Evolutionary conservation across 305 asterid species (phyloP).

Genomic region (Solanum hybrid): DNA sequence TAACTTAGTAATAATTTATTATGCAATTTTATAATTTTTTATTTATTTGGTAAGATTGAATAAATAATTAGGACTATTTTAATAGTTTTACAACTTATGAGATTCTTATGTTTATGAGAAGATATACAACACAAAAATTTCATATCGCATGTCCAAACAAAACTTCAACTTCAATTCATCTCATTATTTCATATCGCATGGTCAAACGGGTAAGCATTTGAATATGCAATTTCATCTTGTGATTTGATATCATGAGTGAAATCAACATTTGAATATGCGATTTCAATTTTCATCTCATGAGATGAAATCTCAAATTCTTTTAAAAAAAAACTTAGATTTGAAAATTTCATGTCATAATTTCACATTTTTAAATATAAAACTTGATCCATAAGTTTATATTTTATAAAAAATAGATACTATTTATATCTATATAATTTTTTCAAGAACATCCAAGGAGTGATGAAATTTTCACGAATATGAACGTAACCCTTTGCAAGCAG

Average conservation of each 20-base stretch:
- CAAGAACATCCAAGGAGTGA: accelerated
- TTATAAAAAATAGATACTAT: not conserved
- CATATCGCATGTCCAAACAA: not conserved
- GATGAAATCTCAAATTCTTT: not conserved
- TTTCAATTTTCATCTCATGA: not conserved
- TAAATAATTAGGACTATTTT: too few relatives aligned
- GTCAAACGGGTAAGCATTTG: not conserved
- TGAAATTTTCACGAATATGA: not conserved
- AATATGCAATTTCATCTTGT: accelerated
- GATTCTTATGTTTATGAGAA: not conserved
- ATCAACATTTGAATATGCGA: not conserved
- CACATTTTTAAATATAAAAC: not conserved
- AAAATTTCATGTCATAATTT: not conserved
- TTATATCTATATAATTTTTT: not conserved
- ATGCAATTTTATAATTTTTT: not conserved
- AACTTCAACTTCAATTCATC: not conserved
- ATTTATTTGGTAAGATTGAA: not conserved
- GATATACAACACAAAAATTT: too few relatives aligned
- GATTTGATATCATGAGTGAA: not conserved
- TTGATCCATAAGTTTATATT: not conserved
- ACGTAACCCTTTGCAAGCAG: not conserved
- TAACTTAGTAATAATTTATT: not conserved
- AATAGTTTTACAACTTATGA: accelerated
- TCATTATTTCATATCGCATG: not conserved
- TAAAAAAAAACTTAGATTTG: too few relatives aligned